A percentile compares a stretch with the other conserved stretches of the same genome.
Conservation (phyloP, 2,329 filamentous ascomycete genomes). For the Cladophialophora bantiana region DNA sequence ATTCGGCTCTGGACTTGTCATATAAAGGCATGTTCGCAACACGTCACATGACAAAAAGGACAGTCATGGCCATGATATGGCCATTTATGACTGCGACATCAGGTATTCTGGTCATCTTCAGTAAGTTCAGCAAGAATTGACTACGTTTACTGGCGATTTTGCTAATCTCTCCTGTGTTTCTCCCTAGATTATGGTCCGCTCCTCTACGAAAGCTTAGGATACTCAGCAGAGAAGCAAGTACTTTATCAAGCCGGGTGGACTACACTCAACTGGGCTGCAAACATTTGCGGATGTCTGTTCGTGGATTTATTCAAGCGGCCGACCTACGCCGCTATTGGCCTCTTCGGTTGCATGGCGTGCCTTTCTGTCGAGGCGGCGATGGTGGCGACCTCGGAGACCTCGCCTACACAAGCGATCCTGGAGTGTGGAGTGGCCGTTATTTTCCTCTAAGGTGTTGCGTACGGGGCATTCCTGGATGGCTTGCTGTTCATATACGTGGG, state of each 20-base stretch:
- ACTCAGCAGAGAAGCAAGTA: slow-evolving; percentile 43
- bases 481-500: slow-evolving; percentile 1
- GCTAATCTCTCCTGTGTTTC: background rate
- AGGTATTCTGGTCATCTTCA: slow-evolving; percentile 49
- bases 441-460: slow-evolving; percentile 50
- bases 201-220: slow-evolving; percentile 55
- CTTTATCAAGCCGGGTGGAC: slow-evolving; percentile 10
- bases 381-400: slow-evolving; percentile 45
- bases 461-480: slow-evolving; percentile 42
- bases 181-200: slow-evolving; percentile 48
- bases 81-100: slow-evolving; percentile 41
- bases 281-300: slow-evolving; percentile 10
- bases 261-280: slow-evolving; percentile 25
- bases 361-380: slow-evolving; percentile 50
- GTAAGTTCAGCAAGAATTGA: background rate
- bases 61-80: slow-evolving; percentile 11
- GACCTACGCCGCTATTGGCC: slow-evolving; percentile 40
- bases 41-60: slow-evolving; percentile 11
- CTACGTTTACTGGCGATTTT: background rate
- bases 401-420: slow-evolving; percentile 42
- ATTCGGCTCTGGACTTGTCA: slow-evolving; percentile 4
- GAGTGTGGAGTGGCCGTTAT: slow-evolving; percentile 49
- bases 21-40: slow-evolving; percentile 16
- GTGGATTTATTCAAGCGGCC: slow-evolving; percentile 20
- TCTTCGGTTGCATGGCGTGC: slow-evolving; percentile 47